phyloP scores from a whole-genome alignment of 306 rosid species.

The Gillenia trifoliata region DNA sequence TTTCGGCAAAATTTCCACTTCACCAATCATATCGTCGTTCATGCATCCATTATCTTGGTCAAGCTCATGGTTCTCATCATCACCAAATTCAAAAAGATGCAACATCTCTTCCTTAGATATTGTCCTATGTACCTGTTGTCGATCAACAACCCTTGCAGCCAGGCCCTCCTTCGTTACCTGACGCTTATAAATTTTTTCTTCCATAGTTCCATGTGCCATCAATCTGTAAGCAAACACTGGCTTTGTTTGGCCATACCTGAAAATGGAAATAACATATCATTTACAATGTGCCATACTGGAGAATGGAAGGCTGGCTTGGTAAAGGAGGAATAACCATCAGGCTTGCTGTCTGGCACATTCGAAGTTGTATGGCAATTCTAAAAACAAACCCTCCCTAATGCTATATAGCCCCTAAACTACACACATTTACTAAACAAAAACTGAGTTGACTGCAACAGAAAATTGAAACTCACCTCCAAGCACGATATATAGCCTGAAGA shows the following conservation, averaged over 20 bases:
- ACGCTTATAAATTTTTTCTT: conserved; percentile 96
- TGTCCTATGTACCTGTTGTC: conserved; percentile 91
- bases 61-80: conserved; percentile 78
- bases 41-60: conserved; percentile 42
- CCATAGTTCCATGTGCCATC: conserved; percentile 98
- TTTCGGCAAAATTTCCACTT: conserved; percentile 39
- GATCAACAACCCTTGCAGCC: conserved; percentile 95
- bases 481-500: conserved; percentile 97
- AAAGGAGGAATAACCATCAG: background rate
- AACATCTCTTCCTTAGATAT: conserved; percentile 95
- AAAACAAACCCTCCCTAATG: background rate
- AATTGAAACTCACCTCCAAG: conserved; percentile 71
- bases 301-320: background rate
- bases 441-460: background rate
- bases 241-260: conserved; percentile 94
- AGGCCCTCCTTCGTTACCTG: conserved; percentile 99
- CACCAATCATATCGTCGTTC: conserved; percentile 30
- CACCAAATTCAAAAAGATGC: conserved; percentile 97
- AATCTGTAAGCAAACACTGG: conserved; percentile 95
- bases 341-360: background rate
- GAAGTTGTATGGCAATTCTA: background rate
- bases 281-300: background rate
- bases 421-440: background rate
- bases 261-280: conserved; percentile 16
- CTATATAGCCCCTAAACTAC: background rate